These are phyloP conservation scores for Spinacia oleracea DNA, from an alignment of 179 eudicot genomes.

Conservation along the genomic window DNA sequence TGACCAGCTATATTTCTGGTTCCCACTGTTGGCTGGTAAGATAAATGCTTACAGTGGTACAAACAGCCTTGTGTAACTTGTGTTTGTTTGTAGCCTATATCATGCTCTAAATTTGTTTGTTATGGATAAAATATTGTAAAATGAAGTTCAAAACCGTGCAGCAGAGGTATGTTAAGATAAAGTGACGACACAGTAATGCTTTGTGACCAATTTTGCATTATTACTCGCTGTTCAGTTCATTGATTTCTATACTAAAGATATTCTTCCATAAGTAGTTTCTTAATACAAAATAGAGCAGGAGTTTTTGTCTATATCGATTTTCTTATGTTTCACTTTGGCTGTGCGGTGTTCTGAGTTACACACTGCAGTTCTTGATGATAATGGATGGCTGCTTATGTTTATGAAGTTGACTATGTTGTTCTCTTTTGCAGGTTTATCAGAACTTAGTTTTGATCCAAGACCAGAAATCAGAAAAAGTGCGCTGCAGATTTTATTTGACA, in stretches of 20 bases:
- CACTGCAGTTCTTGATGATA: slow-evolving; percentile 3
- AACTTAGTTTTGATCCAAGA: slow-evolving; percentile 97
- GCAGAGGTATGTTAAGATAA: neutral
- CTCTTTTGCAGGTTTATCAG: slow-evolving; percentile 70
- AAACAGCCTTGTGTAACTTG: neutral
- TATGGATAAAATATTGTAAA: neutral
- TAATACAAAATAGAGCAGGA: neutral
- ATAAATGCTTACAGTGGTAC: neutral
- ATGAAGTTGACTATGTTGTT: slow-evolving; percentile 19
- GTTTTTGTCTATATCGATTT: neutral
- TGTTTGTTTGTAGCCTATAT: neutral
- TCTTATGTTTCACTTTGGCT: neutral
- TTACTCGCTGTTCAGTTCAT: neutral
- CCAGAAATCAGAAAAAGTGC: slow-evolving; percentile 92
- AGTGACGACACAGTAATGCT: neutral
- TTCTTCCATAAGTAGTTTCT: neutral
- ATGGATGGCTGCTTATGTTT: neutral
- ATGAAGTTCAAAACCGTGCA: neutral
- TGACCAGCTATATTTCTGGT: slow-evolving; percentile 94
- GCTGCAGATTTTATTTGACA: slow-evolving; percentile 83
- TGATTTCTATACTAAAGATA: neutral
- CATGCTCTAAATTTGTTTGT: neutral
- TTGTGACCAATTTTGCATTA: neutral
- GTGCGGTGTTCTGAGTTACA: neutral
- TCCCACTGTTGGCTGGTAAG: slow-evolving; percentile 97